Conservation (phyloP, 257 asterid species). For the Misopates orontium region DNA sequence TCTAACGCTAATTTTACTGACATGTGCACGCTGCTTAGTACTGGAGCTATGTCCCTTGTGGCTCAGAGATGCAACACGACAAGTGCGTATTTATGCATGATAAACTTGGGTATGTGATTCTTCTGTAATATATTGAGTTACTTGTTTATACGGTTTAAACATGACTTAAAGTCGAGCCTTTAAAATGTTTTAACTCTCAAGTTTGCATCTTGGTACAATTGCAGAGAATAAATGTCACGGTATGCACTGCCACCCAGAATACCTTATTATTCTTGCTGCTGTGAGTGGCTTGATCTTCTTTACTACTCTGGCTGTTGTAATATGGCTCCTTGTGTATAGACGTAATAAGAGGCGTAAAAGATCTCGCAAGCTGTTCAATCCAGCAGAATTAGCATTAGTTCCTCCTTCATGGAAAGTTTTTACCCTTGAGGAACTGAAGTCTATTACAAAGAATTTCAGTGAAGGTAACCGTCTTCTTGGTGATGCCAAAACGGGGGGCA, state of each 20-base stretch:
- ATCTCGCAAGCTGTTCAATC: slow-evolving; percentile 68
- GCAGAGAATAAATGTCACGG: slow-evolving; percentile 73
- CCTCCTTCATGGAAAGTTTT: slow-evolving; percentile 91
- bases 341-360: slow-evolving; percentile 75
- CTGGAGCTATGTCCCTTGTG: slow-evolving; percentile 43
- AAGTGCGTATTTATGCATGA: slow-evolving; percentile 71
- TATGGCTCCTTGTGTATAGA: slow-evolving; percentile 82
- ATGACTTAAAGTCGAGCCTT: background rate
- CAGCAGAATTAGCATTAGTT: slow-evolving; percentile 83
- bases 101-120: slow-evolving; percentile 49
- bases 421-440: slow-evolving; percentile 80
- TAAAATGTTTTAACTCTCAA: background rate
- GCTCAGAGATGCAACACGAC: slow-evolving; percentile 68
- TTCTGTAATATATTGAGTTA: background rate
- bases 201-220: slow-evolving; percentile 21
- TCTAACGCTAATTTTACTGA: slow-evolving; percentile 31
- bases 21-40: slow-evolving; percentile 60
- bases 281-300: slow-evolving; percentile 88
- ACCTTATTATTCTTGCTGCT: slow-evolving; percentile 79
- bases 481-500: slow-evolving; percentile 95
- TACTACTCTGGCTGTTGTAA: slow-evolving; percentile 73
- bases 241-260: slow-evolving; percentile 86
- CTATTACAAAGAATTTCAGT: slow-evolving; percentile 91
- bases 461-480: slow-evolving; percentile 95
- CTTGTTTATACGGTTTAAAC: slow-evolving; percentile 9